Evolutionary conservation across 1,284 basidiomycete genomes (phyloP).

Genomic region (Rhodotorula sp.): DNA sequence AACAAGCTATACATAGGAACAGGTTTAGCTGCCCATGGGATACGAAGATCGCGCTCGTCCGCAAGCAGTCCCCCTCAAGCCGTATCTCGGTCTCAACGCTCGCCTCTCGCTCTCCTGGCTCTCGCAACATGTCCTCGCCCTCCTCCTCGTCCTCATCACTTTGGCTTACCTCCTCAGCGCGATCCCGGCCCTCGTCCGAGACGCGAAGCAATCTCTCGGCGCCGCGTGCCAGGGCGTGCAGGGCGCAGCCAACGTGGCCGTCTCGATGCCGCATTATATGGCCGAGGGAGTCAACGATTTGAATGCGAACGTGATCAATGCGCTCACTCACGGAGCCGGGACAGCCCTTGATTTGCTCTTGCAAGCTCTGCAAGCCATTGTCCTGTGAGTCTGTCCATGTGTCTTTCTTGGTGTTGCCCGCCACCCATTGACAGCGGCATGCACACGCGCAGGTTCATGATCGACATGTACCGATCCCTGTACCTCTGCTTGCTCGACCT

Average conservation of each 20-base stretch:
- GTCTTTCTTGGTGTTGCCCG: conserved; percentile 4
- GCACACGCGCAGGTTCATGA: conserved; percentile 60
- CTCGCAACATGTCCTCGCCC: conserved; percentile 36
- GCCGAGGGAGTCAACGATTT: conserved; percentile 78
- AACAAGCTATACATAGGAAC: too few species aligned
- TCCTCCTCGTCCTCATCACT: conserved; percentile 37
- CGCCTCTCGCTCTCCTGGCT: conserved; percentile 39
- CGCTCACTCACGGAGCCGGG: conserved; percentile 66
- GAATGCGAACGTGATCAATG: conserved; percentile 72
- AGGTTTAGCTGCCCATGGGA: too few species aligned
- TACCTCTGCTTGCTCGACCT: conserved; percentile 90
- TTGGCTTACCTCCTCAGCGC: conserved; percentile 27
- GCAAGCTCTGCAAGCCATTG: conserved; percentile 69
- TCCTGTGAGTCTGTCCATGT: conserved; percentile 54
- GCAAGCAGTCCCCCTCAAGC: conserved; percentile 1
- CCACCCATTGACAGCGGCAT: background rate
- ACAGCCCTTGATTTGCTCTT: conserved; percentile 35
- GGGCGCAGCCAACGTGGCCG: conserved; percentile 71
- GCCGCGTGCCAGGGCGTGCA: conserved; percentile 79
- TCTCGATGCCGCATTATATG: conserved; percentile 81
- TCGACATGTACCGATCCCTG: conserved; percentile 85
- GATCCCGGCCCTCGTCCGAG: conserved; percentile 50
- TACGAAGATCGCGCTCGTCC: too few species aligned
- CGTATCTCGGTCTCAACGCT: conserved; percentile 32
- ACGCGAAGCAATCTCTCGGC: conserved; percentile 64